Conservation (phyloP, 306 rosid species). For the Vigna mungo region DNA sequence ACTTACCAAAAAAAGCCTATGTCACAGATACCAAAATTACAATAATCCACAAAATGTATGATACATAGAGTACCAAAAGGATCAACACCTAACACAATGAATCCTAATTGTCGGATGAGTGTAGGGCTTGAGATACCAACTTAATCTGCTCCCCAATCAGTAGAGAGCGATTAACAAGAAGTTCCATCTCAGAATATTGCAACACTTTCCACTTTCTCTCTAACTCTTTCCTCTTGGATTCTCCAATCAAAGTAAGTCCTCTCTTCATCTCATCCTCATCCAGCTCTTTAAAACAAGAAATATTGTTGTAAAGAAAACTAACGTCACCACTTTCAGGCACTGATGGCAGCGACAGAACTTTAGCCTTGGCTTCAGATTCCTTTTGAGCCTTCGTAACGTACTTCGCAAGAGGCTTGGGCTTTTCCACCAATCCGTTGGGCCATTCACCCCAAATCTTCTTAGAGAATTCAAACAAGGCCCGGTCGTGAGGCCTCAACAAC, state of each 20-base stretch:
- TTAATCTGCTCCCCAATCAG: constrained; percentile 47
- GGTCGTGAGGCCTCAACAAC: constrained; percentile 50
- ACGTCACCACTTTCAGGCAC: constrained; percentile 14
- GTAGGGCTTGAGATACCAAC: constrained; percentile 51
- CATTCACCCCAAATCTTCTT: constrained; percentile 60
- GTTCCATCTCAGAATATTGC: constrained; percentile 56
- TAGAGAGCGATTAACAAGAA: constrained; percentile 43
- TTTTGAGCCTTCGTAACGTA: constrained; percentile 37
- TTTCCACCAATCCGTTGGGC: constrained; percentile 38
- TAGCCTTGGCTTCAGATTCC: constrained; percentile 1
- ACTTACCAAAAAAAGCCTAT: neutral
- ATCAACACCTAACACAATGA: neutral
- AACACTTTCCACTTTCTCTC: constrained; percentile 60
- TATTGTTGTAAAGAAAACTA: constrained; percentile 26
- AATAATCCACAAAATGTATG: neutral
- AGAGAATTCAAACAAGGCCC: constrained; percentile 52
- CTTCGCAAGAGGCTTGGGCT: constrained; percentile 44
- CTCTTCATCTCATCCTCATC: constrained; percentile 46
- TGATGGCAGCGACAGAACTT: too few relatives aligned
- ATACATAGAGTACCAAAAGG: neutral
- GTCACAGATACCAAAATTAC: neutral
- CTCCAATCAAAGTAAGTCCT: constrained; percentile 52
- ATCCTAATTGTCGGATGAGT: constrained; percentile 44
- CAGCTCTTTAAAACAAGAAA: constrained; percentile 44
- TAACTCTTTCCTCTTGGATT: constrained; percentile 53